Base-by-base conservation (phyloP, 2,329 filamentous ascomycete genomes). In the Hawksworthiomyces lignivorus region DNA sequence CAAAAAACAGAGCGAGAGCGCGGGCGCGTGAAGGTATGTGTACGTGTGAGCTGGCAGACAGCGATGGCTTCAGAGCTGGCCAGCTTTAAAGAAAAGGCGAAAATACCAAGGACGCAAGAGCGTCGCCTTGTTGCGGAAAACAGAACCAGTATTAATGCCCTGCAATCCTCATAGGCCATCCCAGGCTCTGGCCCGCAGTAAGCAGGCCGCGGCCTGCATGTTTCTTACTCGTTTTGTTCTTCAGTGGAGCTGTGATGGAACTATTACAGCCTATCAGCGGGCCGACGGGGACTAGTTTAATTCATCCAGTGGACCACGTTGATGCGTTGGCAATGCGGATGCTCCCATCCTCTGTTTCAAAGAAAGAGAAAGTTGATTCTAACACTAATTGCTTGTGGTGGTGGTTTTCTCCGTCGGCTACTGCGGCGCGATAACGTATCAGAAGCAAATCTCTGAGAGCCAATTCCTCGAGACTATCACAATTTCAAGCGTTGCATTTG, bases 201-300 rank as follows among this genome's bases (percentile, higher is more conserved):
- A 32, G 20, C n/a, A 19, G 30, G 30, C 30, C 17, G 17, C 14
- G n/a, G n/a, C 24, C 24, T 12, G 12, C 24, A 8, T 27, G 7
- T 30, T 30, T 33, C 19, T 17, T 19, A 9, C 17, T 33, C 30
- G n/a, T 12, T 22, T 20, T 32, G n/a, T 20, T 26, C 29, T 38
- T 22, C 22, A 7, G 14, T 32, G 30, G 30, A 34, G 9, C 19
- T 20, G 18, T 34, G 10, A n/a, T 20, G 20, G 27, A 37, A 5
- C 33, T 26, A 22, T 32, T 15, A 17, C 21, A 17, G 34, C 40
- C 40, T 43, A 43, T 42, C 40, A 43, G 31, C 40, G 40, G 40
- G 28, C 40, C 34, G 40, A 38, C 34, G 40, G 40, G 40, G 31
- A 29, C 40, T 37, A 42, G 39, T 30, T 30, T 41, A 19, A 21